These are phyloP conservation scores for Monascus ruber DNA, from an alignment of 2,329 filamentous ascomycete genomes.

Conservation along the genomic window DNA sequence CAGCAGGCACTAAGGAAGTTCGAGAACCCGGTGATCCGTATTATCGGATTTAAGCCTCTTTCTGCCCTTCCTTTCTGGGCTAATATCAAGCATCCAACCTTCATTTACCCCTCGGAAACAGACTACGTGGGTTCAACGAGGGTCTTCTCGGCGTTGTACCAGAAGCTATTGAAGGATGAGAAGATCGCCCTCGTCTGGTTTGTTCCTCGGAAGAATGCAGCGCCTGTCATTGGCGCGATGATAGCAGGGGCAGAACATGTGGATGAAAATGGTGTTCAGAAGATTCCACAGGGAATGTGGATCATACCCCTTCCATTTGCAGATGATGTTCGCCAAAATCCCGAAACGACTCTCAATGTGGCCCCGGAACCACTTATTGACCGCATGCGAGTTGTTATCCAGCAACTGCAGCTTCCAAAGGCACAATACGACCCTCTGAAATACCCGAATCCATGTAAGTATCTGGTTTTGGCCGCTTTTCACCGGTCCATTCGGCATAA, in stretches of 20 bases:
- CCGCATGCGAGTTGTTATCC: constrained; percentile 68
- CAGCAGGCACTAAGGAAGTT: constrained; percentile 67
- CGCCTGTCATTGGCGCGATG: constrained; percentile 68
- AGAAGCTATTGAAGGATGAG: constrained; percentile 66
- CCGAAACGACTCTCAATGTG: constrained; percentile 47
- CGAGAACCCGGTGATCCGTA: constrained; percentile 68
- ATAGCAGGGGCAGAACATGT: constrained; percentile 60
- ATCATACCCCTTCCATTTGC: constrained; percentile 77
- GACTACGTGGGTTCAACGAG: constrained; percentile 83
- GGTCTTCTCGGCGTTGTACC: constrained; percentile 82
- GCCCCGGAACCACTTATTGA: constrained; percentile 64
- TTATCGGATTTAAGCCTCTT: constrained; percentile 87
- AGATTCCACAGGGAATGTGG: constrained; percentile 76
- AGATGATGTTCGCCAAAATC: constrained; percentile 72
- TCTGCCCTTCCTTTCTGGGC: constrained; percentile 69
- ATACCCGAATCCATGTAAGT: constrained; percentile 67
- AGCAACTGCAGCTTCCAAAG: constrained; percentile 80
- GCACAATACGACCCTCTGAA: constrained; percentile 71
- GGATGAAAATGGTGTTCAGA: constrained; percentile 56
- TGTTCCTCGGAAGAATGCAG: constrained; percentile 67
- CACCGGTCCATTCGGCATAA: not conserved
- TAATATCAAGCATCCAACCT: constrained; percentile 72
- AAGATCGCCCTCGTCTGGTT: constrained; percentile 88
- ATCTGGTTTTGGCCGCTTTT: not conserved
- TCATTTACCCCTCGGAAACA: constrained; percentile 88